Evolutionary conservation across 768 basidiomycete genomes (phyloP).

Genomic region (Tylopilus felleus): DNA sequence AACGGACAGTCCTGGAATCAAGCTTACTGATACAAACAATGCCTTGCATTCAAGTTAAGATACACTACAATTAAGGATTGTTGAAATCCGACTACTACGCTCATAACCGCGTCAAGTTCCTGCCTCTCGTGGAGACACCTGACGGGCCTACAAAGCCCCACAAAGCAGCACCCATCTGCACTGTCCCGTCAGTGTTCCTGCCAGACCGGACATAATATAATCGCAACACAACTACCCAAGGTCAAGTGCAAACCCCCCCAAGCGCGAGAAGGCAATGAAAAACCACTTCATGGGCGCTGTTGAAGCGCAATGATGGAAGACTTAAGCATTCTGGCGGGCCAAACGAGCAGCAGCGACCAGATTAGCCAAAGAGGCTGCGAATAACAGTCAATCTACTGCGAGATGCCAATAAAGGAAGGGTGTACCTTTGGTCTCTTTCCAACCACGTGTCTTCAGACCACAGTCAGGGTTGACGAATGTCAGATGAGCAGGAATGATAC

Average conservation of each 20-base stretch:
- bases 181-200: slow-evolving; percentile 14
- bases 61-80: slow-evolving; percentile 53
- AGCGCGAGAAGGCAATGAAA: slow-evolving; percentile 40
- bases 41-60: slow-evolving; percentile 10
- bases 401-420: not conserved
- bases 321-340: slow-evolving; percentile 81
- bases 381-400: slow-evolving; percentile 9
- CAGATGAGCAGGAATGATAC: slow-evolving; percentile 74
- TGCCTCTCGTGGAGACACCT: slow-evolving; percentile 24
- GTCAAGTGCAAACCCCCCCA: slow-evolving; percentile 42
- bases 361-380: slow-evolving; percentile 69
- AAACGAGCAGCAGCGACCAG: slow-evolving; percentile 89
- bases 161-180: slow-evolving; percentile 20
- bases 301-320: slow-evolving; percentile 67
- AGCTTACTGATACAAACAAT: not conserved
- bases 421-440: slow-evolving; percentile 90
- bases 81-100: slow-evolving; percentile 72
- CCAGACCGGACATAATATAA: slow-evolving; percentile 23
- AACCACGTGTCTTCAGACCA: slow-evolving; percentile 97
- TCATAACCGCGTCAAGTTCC: slow-evolving; percentile 31
- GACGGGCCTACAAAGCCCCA: slow-evolving; percentile 17
- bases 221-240: slow-evolving; percentile 51
- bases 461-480: slow-evolving; percentile 97
- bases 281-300: slow-evolving; percentile 79
- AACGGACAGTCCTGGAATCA: not conserved